These are phyloP conservation scores for Brettanomyces nanus DNA, from an alignment of 805 yeast genomes.

Conservation along the genomic window DNA sequence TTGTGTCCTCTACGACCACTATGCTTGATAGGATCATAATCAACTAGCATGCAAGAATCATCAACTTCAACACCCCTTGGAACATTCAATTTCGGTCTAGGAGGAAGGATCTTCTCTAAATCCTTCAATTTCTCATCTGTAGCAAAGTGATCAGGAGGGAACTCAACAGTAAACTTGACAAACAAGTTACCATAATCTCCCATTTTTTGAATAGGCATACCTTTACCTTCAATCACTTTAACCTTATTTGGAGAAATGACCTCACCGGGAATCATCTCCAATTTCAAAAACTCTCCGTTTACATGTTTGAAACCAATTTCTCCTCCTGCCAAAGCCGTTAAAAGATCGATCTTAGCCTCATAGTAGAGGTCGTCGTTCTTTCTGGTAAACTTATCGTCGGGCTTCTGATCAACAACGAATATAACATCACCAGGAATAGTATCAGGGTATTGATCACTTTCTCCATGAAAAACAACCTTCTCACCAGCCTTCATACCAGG, in stretches of 20 bases:
- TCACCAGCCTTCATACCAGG: constrained; percentile 97
- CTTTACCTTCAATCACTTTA: constrained; percentile 83
- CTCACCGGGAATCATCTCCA: constrained; percentile 83
- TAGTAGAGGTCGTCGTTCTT: constrained; percentile 80
- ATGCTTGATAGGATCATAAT: constrained; percentile 23
- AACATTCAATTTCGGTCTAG: constrained; percentile 51
- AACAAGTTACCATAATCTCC: constrained; percentile 87
- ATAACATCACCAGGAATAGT: constrained; percentile 95
- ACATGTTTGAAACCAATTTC: constrained; percentile 80
- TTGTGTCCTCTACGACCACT: constrained; percentile 34
- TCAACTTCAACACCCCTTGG: constrained; percentile 75
- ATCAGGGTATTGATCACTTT: constrained; percentile 96
- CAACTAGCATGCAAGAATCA: constrained; percentile 37
- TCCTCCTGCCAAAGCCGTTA: constrained; percentile 97
- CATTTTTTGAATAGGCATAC: constrained; percentile 92
- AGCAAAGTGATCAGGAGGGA: constrained; percentile 74
- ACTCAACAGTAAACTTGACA: constrained; percentile 77
- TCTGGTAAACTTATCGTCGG: constrained; percentile 77
- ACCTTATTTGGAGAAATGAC: constrained; percentile 76
- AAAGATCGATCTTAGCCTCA: constrained; percentile 80
- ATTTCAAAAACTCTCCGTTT: constrained; percentile 85
- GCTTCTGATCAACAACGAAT: constrained; percentile 84
- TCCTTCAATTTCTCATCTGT: constrained; percentile 64
- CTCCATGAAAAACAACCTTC: constrained; percentile 83
- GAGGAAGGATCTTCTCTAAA: constrained; percentile 72